Conservation (phyloP, 805 yeast species). For the Saturnispora mendoncae region DNA sequence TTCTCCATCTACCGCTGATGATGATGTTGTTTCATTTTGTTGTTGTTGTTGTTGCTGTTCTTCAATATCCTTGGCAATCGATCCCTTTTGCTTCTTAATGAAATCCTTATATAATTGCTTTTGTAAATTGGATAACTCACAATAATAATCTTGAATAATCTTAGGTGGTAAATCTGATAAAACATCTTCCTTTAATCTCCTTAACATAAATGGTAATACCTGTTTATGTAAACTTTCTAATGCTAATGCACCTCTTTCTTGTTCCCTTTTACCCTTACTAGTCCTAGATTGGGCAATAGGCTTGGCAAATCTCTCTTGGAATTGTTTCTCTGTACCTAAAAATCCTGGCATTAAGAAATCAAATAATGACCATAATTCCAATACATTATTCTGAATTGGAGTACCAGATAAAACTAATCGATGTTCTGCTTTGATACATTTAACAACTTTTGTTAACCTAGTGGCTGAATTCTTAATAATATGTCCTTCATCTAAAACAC, state of each 20-base stretch:
- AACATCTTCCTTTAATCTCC: conserved; percentile 94
- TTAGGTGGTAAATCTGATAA: conserved; percentile 95
- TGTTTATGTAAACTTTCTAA: conserved; percentile 94
- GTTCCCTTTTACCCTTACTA: conserved; percentile 85
- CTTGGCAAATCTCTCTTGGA: conserved; percentile 92
- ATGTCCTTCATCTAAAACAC: conserved; percentile 97
- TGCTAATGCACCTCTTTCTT: conserved; percentile 94
- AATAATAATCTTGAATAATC: conserved; percentile 95
- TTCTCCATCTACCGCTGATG: no score
- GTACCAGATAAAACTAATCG: conserved; percentile 90
- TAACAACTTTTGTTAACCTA: conserved; percentile 82
- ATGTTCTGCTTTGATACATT: conserved; percentile 75
- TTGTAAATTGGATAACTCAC: conserved; percentile 89
- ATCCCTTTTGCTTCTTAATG: conserved; percentile 71
- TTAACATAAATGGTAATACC: conserved; percentile 89
- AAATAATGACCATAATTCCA: conserved; percentile 95
- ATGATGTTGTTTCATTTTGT: no score
- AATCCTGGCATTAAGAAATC: conserved; percentile 99
- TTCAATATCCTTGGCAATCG: conserved; percentile 57
- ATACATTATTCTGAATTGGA: conserved; percentile 94
- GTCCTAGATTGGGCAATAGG: conserved; percentile 93
- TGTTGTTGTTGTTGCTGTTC: conserved; percentile 19
- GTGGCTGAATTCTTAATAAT: conserved; percentile 88
- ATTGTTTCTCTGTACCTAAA: conserved; percentile 86
- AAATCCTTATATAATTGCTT: conserved; percentile 82